Conservation (phyloP, 345 rosid genomes). For the Clausena lansium region DNA sequence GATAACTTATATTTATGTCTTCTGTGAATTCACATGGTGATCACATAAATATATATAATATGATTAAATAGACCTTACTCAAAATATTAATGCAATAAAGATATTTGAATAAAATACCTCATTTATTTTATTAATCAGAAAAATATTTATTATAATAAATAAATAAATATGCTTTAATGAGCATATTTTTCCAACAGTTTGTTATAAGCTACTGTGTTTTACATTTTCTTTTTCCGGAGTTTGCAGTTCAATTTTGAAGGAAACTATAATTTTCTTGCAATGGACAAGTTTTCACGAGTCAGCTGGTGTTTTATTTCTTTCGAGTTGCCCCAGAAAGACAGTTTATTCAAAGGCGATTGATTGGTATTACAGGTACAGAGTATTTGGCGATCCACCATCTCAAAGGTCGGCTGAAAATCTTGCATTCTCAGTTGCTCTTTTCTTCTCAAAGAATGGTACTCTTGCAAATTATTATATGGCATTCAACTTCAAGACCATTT, state of each 20-base stretch:
- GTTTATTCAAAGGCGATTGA: not conserved
- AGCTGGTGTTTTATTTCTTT: no score
- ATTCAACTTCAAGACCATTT: not conserved
- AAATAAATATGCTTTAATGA: no score
- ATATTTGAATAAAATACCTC: no score
- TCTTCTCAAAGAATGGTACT: constrained; percentile 50
- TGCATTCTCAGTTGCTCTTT: constrained; percentile 46
- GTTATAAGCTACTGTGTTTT: not conserved
- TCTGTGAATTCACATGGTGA: no score
- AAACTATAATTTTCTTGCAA: constrained; percentile 19
- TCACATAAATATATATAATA: no score
- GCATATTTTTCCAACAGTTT: no score
- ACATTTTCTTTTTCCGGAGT: not conserved
- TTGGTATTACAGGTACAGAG: constrained; percentile 37
- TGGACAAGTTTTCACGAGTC: no score
- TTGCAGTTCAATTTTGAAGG: constrained; percentile 44
- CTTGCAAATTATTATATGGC: constrained; percentile 59
- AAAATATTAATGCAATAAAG: no score
- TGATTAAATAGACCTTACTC: no score
- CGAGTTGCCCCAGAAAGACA: not conserved
- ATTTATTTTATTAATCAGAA: no score
- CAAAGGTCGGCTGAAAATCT: constrained; percentile 43
- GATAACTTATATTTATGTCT: no score
- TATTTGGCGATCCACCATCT: constrained; percentile 55
- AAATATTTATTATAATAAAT: no score